These are phyloP conservation scores for Neurospora sp. DNA, from an alignment of 495 filamentous ascomycete genomes.

Conservation along the genomic window DNA sequence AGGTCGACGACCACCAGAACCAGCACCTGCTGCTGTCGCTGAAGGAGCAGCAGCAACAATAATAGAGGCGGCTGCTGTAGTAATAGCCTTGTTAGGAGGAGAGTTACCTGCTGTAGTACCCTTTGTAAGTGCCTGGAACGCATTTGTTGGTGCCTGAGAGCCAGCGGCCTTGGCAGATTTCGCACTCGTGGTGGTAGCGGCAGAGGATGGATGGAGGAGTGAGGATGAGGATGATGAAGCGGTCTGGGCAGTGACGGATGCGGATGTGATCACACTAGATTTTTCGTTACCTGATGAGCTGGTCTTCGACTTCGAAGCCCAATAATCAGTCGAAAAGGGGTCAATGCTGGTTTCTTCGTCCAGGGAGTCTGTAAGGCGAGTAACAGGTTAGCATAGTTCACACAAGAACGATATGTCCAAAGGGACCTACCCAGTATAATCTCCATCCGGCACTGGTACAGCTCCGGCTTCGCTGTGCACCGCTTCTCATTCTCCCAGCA, in stretches of 20 bases:
- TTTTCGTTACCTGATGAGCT: conserved; percentile 8
- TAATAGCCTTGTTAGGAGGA: not conserved
- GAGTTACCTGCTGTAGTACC: not conserved
- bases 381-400: conserved; percentile 6
- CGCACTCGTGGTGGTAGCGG: not conserved
- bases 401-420: not conserved
- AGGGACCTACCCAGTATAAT: conserved; percentile 53
- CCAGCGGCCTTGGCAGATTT: not conserved
- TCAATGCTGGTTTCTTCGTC: conserved; percentile 53
- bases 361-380: conserved; percentile 17
- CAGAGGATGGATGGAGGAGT: not conserved
- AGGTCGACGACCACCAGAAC: not conserved
- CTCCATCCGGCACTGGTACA: conserved; percentile 56
- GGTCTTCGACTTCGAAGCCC: conserved; percentile 39
- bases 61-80: not conserved
- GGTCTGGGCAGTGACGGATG: not conserved
- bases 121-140: conserved; percentile 14
- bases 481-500: conserved; percentile 61
- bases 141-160: conserved; percentile 8
- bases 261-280: conserved; percentile 2
- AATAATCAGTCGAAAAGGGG: conserved; percentile 76
- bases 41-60: not conserved
- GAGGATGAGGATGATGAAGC: not conserved
- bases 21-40: not conserved
- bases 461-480: conserved; percentile 28